These are phyloP conservation scores for Volvariella surrecta DNA, from an alignment of 1,284 basidiomycete genomes.

Conservation along the genomic window DNA sequence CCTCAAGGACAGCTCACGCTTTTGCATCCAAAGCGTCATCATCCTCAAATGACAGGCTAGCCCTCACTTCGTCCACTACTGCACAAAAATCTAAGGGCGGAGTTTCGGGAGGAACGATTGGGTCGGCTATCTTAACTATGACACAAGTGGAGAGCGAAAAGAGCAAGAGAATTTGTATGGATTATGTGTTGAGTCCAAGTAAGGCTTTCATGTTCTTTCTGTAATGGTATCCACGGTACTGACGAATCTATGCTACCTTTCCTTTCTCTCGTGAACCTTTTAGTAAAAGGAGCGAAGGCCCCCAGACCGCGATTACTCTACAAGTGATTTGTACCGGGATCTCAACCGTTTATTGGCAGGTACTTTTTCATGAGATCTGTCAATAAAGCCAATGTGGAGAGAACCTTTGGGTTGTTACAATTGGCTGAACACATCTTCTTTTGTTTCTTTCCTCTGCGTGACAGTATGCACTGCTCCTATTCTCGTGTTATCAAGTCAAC, in stretches of 20 bases:
- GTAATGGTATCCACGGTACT: background rate
- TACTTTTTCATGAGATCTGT: conserved; percentile 54
- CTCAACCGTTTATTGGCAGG: conserved; percentile 38
- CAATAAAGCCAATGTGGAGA: conserved; percentile 67
- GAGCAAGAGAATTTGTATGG: conserved; percentile 21
- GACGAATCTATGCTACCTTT: too few species aligned
- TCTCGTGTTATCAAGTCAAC: too few species aligned
- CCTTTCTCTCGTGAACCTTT: too few species aligned
- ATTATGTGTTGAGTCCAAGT: conserved; percentile 56
- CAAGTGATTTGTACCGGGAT: conserved; percentile 35
- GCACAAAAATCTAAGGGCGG: conserved; percentile 44
- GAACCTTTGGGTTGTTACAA: conserved; percentile 71
- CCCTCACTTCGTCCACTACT: conserved; percentile 25
- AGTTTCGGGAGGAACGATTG: conserved; percentile 67
- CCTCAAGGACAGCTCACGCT: conserved; percentile 32
- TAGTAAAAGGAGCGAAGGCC: too few species aligned
- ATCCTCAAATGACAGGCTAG: conserved; percentile 4
- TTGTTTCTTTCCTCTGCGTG: conserved; percentile 7
- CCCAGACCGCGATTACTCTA: conserved; percentile 29
- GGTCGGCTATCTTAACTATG: conserved; percentile 38
- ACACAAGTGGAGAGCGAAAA: conserved; percentile 39
- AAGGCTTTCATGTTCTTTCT: conserved; percentile 13
- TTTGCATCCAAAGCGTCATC: too few species aligned
- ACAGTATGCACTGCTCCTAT: too few species aligned
- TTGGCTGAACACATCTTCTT: conserved; percentile 15